Evolutionary conservation across 371 early-diverging fungal genomes (phyloP).

Genomic region (Apophysomyces ossiformis): DNA sequence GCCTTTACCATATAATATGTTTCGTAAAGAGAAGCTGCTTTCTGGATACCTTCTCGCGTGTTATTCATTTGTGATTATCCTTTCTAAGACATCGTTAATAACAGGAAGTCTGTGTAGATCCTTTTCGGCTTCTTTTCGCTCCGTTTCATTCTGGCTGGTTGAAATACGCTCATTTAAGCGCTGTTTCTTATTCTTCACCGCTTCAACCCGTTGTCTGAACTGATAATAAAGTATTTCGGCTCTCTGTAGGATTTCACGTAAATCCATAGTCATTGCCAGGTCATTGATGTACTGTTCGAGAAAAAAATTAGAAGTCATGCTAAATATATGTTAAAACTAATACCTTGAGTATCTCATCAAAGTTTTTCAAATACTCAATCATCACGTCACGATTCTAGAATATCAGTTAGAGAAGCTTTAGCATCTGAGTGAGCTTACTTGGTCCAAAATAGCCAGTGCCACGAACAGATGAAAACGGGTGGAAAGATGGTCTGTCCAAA

Average conservation of each 20-base stretch:
- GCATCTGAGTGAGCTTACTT: slow-evolving; percentile 17
- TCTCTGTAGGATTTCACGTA: slow-evolving; percentile 77
- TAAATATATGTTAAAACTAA: background rate
- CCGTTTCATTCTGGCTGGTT: background rate
- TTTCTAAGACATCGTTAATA: background rate
- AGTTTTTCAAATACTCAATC: slow-evolving; percentile 77
- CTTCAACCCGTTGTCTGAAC: slow-evolving; percentile 60
- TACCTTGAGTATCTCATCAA: slow-evolving; percentile 93
- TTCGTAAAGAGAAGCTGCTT: too few species aligned
- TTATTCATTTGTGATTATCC: background rate
- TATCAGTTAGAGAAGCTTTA: background rate
- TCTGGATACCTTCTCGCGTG: background rate
- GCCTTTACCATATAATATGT: too few species aligned
- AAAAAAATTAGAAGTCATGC: background rate
- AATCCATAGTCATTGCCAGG: slow-evolving; percentile 74
- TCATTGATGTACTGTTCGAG: slow-evolving; percentile 80
- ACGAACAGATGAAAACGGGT: slow-evolving; percentile 86
- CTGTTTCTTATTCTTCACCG: slow-evolving; percentile 36
- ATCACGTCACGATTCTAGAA: slow-evolving; percentile 73
- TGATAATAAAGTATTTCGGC: slow-evolving; percentile 83
- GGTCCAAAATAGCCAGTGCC: slow-evolving; percentile 87
- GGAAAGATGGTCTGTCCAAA: slow-evolving; percentile 87
- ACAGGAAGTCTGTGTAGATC: background rate
- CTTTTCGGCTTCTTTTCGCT: slow-evolving; percentile 3
- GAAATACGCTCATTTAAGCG: background rate